A percentile compares a stretch with the other conserved stretches of the same genome.
These are phyloP conservation scores for Aquilaria agallochum DNA, from an alignment of 441 rosid species.

Conservation along the genomic window DNA sequence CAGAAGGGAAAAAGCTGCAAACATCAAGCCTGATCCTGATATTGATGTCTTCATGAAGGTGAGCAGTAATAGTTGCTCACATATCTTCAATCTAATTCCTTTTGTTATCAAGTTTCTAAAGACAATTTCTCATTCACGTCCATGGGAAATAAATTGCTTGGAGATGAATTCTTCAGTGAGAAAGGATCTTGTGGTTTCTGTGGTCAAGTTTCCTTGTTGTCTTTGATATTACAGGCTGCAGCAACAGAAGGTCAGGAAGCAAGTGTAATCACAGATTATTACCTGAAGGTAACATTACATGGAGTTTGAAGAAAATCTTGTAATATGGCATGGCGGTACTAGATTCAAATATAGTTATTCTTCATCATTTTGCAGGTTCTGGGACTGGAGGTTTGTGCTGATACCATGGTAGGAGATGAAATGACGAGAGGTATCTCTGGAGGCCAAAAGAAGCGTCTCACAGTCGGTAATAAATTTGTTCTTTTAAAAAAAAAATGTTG, in stretches of 20 bases:
- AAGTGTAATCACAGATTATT: constrained; percentile 25
- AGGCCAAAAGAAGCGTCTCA: constrained; percentile 58
- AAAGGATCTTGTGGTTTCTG: too few species aligned
- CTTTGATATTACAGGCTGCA: constrained; percentile 23
- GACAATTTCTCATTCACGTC: too few species aligned
- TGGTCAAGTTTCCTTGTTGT: neutral
- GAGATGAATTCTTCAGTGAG: too few species aligned
- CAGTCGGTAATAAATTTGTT: constrained; percentile 34
- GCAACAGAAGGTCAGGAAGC: constrained; percentile 20
- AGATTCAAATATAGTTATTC: neutral
- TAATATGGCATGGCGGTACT: neutral
- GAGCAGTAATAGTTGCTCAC: neutral
- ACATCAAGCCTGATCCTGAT: constrained; percentile 60
- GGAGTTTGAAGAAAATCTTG: too few species aligned
- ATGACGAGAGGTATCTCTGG: constrained; percentile 63
- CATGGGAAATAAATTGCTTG: neutral
- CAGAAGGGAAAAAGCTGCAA: constrained; percentile 45
- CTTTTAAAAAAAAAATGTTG: neutral
- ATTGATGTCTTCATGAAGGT: constrained; percentile 68
- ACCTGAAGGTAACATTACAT: constrained; percentile 21
- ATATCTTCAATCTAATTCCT: too few species aligned
- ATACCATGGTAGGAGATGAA: constrained; percentile 42
- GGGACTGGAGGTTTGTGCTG: constrained; percentile 51
- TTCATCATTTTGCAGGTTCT: constrained; percentile 21
- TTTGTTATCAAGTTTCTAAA: too few species aligned